These are phyloP conservation scores for Pseudogymnoascus sp. DNA, from an alignment of 2,329 filamentous ascomycete species.

Conservation along the genomic window DNA sequence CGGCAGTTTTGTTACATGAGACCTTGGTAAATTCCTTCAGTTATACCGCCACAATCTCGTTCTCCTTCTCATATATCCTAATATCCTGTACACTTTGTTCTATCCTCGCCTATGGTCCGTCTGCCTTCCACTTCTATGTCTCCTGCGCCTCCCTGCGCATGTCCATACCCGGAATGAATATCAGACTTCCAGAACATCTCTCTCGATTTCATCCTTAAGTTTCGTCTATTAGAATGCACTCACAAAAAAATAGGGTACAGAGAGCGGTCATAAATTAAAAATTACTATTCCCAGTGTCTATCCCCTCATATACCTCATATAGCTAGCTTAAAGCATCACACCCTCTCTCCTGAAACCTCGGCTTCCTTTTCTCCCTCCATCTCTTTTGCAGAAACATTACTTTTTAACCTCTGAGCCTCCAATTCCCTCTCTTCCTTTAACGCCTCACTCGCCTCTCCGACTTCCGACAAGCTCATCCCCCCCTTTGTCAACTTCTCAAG, in stretches of 20 bases:
- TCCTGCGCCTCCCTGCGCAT: neutral
- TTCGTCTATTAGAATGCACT: neutral
- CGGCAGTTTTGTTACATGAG: no score
- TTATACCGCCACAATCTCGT: neutral
- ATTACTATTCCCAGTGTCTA: slow-evolving; percentile 21
- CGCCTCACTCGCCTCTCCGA: neutral
- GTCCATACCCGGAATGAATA: neutral
- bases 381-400: neutral
- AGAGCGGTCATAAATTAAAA: neutral
- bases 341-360: neutral
- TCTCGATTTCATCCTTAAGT: neutral
- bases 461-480: neutral
- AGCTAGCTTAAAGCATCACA: slow-evolving; percentile 9
- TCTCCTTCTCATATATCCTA: neutral
- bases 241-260: neutral
- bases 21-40: neutral
- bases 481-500: neutral
- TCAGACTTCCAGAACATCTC: neutral
- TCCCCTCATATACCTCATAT: slow-evolving; percentile 31
- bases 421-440: neutral
- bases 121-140: neutral
- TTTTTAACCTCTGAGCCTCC: neutral
- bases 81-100: neutral
- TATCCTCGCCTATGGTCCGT: neutral
- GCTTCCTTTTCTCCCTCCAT: neutral